A percentile compares a stretch with the other conserved stretches of the same genome.
phyloP scores from a whole-genome alignment of 1,284 basidiomycete species.

The Cryptococcus neoformans region DNA sequence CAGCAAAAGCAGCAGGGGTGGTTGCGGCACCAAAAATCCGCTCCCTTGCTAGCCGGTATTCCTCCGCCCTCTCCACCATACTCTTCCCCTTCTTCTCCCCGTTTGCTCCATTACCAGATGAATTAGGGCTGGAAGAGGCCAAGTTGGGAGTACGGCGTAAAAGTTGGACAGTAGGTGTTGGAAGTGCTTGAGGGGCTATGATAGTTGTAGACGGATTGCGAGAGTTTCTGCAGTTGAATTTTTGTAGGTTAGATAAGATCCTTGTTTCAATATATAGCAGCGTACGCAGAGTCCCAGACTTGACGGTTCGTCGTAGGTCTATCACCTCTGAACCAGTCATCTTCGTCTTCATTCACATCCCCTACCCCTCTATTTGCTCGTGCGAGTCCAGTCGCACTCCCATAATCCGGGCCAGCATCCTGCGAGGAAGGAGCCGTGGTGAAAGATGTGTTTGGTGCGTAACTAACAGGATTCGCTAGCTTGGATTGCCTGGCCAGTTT shows the following conservation, averaged over 20 bases:
- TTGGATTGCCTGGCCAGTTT: background rate
- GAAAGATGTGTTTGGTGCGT: too few species aligned
- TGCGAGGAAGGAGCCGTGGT: background rate
- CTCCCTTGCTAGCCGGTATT: conserved; percentile 31
- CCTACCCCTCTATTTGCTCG: background rate
- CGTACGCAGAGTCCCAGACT: conserved; percentile 43
- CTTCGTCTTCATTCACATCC: conserved; percentile 11
- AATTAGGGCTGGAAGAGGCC: background rate
- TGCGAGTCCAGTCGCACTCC: background rate
- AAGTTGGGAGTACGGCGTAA: conserved; percentile 5
- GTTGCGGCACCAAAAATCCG: conserved; percentile 24
- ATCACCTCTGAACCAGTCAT: conserved; percentile 33
- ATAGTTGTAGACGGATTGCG: conserved; percentile 1
- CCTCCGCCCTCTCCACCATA: conserved; percentile 27
- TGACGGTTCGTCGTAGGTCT: conserved; percentile 27
- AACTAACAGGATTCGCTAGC: too few species aligned
- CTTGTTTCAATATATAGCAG: conserved; percentile 29
- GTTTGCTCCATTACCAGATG: background rate
- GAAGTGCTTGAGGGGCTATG: conserved; percentile 8
- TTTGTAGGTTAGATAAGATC: conserved; percentile 7
- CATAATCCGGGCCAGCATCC: background rate
- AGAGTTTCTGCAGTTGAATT: conserved; percentile 5
- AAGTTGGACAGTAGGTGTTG: conserved; percentile 13
- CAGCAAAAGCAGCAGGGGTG: too few species aligned
- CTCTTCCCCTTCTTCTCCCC: conserved; percentile 14